Evolutionary conservation across 768 basidiomycete species (phyloP).

Genomic region (Mrakia blollopis): DNA sequence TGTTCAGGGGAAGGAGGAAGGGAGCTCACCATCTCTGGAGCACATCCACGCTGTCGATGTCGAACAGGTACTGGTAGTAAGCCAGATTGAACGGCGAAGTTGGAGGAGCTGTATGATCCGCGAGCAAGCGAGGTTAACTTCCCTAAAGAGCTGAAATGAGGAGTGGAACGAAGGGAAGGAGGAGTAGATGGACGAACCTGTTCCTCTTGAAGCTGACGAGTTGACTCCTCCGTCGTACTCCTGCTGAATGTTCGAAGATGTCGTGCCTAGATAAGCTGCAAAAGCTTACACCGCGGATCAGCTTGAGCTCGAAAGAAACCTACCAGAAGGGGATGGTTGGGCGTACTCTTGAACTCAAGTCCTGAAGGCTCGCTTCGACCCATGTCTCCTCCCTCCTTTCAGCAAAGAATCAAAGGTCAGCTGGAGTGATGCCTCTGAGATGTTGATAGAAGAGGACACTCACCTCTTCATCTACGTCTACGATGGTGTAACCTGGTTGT

Average conservation of each 20-base stretch:
- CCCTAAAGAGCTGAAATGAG: no score
- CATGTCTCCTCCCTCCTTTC: constrained; percentile 15
- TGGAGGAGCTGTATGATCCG: not conserved
- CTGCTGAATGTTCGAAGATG: not conserved
- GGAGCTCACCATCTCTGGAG: constrained; percentile 31
- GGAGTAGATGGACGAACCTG: not conserved
- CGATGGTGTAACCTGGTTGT: constrained; percentile 31
- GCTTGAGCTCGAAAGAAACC: not conserved
- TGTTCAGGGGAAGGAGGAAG: not conserved
- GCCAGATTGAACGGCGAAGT: constrained; percentile 10
- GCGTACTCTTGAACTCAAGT: constrained; percentile 11
- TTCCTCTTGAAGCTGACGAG: not conserved
- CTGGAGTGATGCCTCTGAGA: no score
- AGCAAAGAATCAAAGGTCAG: not conserved
- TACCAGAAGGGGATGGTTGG: no score
- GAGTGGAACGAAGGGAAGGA: not conserved
- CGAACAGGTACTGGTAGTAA: constrained; percentile 33
- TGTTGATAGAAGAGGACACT: no score
- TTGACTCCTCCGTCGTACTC: constrained; percentile 20
- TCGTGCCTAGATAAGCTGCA: constrained; percentile 24
- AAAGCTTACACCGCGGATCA: not conserved
- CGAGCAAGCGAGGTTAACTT: not conserved
- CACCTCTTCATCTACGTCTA: constrained; percentile 28
- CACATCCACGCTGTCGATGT: constrained; percentile 30
- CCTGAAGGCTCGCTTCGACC: constrained; percentile 1